Base-by-base conservation (phyloP, 2,329 filamentous ascomycete species). In the Coniella vitis region DNA sequence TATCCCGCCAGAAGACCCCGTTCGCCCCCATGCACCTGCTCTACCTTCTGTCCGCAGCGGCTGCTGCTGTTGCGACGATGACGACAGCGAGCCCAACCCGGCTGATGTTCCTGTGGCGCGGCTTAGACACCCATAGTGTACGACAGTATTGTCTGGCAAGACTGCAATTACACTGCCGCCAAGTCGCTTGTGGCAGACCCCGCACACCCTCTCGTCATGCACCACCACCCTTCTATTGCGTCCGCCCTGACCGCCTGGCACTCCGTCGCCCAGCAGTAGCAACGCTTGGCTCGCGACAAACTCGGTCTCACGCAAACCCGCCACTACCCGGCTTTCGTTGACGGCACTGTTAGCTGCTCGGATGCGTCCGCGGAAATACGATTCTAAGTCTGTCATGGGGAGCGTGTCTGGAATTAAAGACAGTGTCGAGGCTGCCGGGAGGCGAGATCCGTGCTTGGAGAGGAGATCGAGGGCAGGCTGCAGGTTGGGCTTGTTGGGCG, bases 331-430 rank as follows among this genome's bases (percentile, higher is more conserved):
- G 29, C 84, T 81, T 65, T 93, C 84, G 58, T 90, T 91, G 52
- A 93, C 76, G 1, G 87, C 76, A 20, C 83, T 87, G 59, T 90
- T 96, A 45, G 89, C 89, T 10, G 84, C 83, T 17, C 93, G 83
- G 59, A 97, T 95, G 19, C 91, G 84, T 10, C 90, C 90, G 34
- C 84, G 81, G 73, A 98, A 97, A 68, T 98, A 98, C 13, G 85
- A 85, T 60, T 90, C 87, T 0, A 98, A 78, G 49, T 93, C 80
- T 34, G 77, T 73, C 7, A 97, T 81, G 0, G 89, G 84, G 7
- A 97, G 78, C 3, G 79, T 74, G 52, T 88, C 79, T 0, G 93
- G 93, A 38, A 98, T 90, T 19, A 98, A 76, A 17, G 86, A 82
- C 7, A 98, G 74, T 0, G 91, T 95, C 31, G 87, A 91, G 4